phyloP scores from a whole-genome alignment of 1,284 basidiomycete genomes.

The Phellinidium pouzarii region DNA sequence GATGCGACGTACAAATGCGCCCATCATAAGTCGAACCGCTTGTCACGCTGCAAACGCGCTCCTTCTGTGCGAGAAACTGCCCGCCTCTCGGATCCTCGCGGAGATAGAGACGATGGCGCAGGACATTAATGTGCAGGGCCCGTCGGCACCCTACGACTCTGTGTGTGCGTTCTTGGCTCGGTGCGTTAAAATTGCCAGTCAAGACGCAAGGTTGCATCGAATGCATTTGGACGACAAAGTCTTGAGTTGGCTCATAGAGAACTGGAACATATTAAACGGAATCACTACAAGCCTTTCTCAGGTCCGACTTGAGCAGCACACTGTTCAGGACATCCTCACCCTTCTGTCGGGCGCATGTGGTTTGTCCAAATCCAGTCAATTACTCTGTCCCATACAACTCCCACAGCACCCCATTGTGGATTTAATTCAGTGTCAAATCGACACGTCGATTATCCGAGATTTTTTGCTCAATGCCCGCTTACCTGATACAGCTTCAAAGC shows the following conservation, averaged over 20 bases:
- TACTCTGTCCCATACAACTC: constrained; percentile 44
- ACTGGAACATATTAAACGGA: constrained; percentile 44
- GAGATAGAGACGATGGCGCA: constrained; percentile 74
- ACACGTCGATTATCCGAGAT: constrained; percentile 54
- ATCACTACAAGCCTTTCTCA: constrained; percentile 17
- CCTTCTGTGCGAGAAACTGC: constrained; percentile 42
- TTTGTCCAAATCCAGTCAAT: constrained; percentile 38
- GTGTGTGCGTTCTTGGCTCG: constrained; percentile 74
- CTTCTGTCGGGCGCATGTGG: constrained; percentile 60
- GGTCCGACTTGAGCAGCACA: constrained; percentile 43
- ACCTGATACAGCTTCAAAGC: constrained; percentile 29
- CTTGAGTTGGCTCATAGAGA: constrained; percentile 73
- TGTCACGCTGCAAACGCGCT: constrained; percentile 67
- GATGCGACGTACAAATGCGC: constrained; percentile 62
- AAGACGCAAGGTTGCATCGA: constrained; percentile 75
- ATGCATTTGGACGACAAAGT: constrained; percentile 81
- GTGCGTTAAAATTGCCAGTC: constrained; percentile 60
- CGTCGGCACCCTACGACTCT: constrained; percentile 76
- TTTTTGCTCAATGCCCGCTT: constrained; percentile 63
- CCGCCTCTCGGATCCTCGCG: constrained; percentile 46
- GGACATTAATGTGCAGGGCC: constrained; percentile 84
- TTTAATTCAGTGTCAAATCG: constrained; percentile 50
- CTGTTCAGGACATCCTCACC: constrained; percentile 53
- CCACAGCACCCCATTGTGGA: constrained; percentile 64
- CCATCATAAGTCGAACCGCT: constrained; percentile 69